Evolutionary conservation across 2,329 filamentous ascomycete genomes (phyloP), one percentile per base, ranked within the genome.

Genomic region (Claviceps monticola): DNA sequence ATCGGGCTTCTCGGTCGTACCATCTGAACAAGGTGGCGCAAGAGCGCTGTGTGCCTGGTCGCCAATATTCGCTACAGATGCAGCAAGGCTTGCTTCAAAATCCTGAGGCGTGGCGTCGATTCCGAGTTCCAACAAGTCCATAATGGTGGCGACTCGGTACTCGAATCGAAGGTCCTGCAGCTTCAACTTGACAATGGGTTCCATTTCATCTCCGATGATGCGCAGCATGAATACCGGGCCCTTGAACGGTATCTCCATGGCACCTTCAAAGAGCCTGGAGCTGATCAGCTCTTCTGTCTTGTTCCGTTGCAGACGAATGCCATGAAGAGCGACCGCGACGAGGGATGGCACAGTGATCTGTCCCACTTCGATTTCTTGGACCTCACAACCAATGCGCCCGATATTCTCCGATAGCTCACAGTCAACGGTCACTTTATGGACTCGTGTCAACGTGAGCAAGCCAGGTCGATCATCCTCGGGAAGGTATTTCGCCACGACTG

Each of bases 381-480:
- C 60, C n/a, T 73, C 70, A 1, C 80, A 68, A 44, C 77, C 74
- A 49, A 84, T 70, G 36, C 68, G 71, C 0, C 93, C 93, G 52
- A 96, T 72, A 38, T 78, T 74, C 2, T 82, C 77, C 44, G 83
- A 84, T 48, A 91, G 64, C 44, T 85, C 77, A 9, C 87, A 67
- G 26, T 74, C 71, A 8, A 78, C 67, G 29, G 83, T 75, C 6
- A 88, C 59, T 17, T 81, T 79, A 50, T 81, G 78, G 50, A 96
- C 66, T 34, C 80, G 72, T 0, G 77, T 74, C 39, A 98, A 72
- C 0, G 84, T 89, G 39, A 98, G 72, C 19, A 97, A 72, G 0
- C 93, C 93, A 2, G 93, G 93, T 1, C 90, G 80, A 60, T 98
- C 91, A 66, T 98, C 93, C 59, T 98, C 91, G 0, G 93, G 91